Evolutionary conservation across 768 basidiomycete species (phyloP).

Genomic region (Crepidotus variabilis): DNA sequence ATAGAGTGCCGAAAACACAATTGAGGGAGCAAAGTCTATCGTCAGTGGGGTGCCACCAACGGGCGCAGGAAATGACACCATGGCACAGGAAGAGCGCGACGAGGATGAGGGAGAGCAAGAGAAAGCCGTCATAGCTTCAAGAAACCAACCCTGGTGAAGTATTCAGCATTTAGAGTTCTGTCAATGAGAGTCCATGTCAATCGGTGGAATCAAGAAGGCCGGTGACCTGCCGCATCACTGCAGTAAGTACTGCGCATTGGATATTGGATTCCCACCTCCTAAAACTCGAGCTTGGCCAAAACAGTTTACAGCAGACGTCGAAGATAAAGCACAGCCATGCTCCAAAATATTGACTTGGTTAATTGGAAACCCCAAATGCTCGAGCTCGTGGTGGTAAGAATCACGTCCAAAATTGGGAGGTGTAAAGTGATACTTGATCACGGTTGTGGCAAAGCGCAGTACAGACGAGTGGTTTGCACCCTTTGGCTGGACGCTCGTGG

Average conservation of each 20-base stretch:
- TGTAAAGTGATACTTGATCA: too few relatives aligned
- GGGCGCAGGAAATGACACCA: slow-evolving; percentile 31
- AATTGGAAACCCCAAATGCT: neutral
- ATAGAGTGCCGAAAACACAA: slow-evolving; percentile 37
- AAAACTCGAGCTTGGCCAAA: too few relatives aligned
- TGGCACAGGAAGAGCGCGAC: too few relatives aligned
- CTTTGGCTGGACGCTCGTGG: too few relatives aligned
- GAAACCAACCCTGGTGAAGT: neutral
- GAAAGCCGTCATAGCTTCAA: neutral
- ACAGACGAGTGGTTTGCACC: too few relatives aligned
- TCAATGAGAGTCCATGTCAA: neutral
- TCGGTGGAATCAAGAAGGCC: too few relatives aligned
- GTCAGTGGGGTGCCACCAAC: slow-evolving; percentile 36
- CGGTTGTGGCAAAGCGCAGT: too few relatives aligned
- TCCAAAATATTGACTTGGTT: neutral
- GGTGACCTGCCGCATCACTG: neutral
- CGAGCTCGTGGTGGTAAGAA: neutral
- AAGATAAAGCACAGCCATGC: neutral
- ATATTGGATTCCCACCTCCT: neutral
- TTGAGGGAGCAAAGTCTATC: slow-evolving; percentile 38
- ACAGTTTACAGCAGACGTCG: too few relatives aligned
- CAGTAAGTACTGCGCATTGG: neutral
- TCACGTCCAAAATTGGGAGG: neutral
- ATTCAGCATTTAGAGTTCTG: neutral
- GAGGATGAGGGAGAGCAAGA: neutral